Evolutionary conservation across 2,329 filamentous ascomycete genomes (phyloP).

Genomic region (Biscogniauxia sp.): DNA sequence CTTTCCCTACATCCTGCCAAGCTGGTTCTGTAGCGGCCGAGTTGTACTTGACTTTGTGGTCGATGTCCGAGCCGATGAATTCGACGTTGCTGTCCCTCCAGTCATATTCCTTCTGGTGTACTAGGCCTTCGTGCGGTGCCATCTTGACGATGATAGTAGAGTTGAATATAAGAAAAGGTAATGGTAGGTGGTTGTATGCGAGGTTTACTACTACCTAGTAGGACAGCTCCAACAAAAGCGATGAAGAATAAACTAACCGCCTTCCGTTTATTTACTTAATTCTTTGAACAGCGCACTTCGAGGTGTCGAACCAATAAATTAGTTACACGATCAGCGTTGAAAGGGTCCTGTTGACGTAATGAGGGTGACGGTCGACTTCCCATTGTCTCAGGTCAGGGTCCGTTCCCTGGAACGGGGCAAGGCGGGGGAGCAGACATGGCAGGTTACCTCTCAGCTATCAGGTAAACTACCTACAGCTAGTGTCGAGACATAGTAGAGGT

Average conservation of each 20-base stretch:
- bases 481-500: no score
- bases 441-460: not conserved
- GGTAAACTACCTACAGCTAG: no score
- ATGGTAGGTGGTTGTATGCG: not conserved
- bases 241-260: not conserved
- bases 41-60: slow-evolving; percentile 66
- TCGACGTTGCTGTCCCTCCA: slow-evolving; percentile 68
- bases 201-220: not conserved
- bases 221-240: not conserved
- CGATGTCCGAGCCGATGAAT: slow-evolving; percentile 61
- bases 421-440: slow-evolving; percentile 13
- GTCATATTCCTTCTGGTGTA: slow-evolving; percentile 63
- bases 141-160: slow-evolving; percentile 37
- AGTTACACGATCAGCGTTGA: slow-evolving; percentile 1
- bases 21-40: slow-evolving; percentile 64
- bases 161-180: not conserved
- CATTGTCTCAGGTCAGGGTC: not conserved
- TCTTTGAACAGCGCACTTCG: not conserved
- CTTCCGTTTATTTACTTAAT: not conserved
- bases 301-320: slow-evolving; percentile 4
- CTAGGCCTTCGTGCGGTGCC: slow-evolving; percentile 60
- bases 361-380: slow-evolving; percentile 5
- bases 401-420: slow-evolving; percentile 6
- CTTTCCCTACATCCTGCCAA: slow-evolving; percentile 60
- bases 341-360: slow-evolving; percentile 23